Evolutionary conservation across 805 yeast genomes (phyloP).

Genomic region (Schwanniomyces sp.): DNA sequence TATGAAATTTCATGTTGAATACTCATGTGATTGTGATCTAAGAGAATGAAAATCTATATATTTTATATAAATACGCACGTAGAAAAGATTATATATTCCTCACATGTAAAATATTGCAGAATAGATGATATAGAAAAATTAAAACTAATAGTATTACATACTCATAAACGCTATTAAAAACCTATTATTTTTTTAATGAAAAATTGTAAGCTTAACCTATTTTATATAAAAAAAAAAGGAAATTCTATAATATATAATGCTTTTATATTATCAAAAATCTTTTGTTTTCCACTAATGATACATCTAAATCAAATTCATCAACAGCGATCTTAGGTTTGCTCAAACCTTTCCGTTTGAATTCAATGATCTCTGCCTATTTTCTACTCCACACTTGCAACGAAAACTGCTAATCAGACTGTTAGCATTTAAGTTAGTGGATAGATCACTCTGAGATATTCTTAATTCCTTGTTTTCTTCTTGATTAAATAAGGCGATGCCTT

Average conservation of each 20-base stretch:
- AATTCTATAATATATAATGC: no score
- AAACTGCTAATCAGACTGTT: constrained; percentile 34
- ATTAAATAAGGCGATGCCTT: constrained; percentile 22
- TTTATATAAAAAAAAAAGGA: no score
- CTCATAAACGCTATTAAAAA: no score
- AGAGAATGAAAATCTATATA: background rate
- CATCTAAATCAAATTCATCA: constrained; percentile 4
- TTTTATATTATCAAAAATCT: constrained; percentile 6
- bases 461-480: constrained; percentile 23
- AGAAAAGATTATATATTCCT: no score
- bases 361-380: constrained; percentile 37
- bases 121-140: no score
- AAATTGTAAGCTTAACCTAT: no score
- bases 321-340: constrained; percentile 22
- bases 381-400: constrained; percentile 33
- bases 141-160: no score
- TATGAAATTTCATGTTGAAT: background rate
- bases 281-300: constrained; percentile 49
- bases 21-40: background rate
- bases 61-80: no score
- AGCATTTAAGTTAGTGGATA: constrained; percentile 31
- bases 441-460: constrained; percentile 31
- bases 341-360: constrained; percentile 35
- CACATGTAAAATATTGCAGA: no score
- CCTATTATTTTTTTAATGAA: no score